Evolutionary conservation across 176 grass and related monocot species (phyloP), one percentile per base, ranked within the genome.

Genomic region (Aegilops sharonensis): DNA sequence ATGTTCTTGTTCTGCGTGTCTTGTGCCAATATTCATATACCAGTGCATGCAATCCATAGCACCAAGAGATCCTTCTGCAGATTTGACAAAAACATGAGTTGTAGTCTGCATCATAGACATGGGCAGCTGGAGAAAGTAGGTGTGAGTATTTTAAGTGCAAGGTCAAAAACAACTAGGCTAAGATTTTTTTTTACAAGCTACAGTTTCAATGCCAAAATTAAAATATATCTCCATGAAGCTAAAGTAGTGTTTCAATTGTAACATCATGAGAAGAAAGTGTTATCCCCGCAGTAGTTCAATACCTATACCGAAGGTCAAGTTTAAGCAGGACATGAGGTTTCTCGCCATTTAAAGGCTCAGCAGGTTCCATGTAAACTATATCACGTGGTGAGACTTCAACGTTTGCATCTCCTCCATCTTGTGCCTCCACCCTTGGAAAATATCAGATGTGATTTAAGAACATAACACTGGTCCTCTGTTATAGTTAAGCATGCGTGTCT

Each of bases 331-430:
- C 67, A 77, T 97, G 85, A 85, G 90, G 90, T 69, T 91, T 79
- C 86, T 92, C 95, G 43, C 32, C 84, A 64, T 91, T 85, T 69
- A 86, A 68, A 73, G 92, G 86, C 79, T 97, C 92, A 34, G 78
- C 95, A 56, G 13, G 72, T 82, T 97, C 90, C 81, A 64, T 81
- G 78, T 97, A 97, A 86, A 97, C 83, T 85, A 94, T 84, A 83
- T 97, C 95, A 73, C 84, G 90, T 81, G 92, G 95, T 78, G 90
- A 89, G 65, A 81, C 95, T 92, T 97, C 90, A 20, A 89, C 18
- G 36, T 94, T 97, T 81, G 95, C 92, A 81, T 97, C 95, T 87
- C 90, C 95, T 86, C 92, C 92, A 87, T 97, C 95, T 85, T 94
- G 92, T 78, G 95, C 90, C 68, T 94, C 95, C 81, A 91, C 95